A percentile compares a stretch with the other conserved stretches of the same genome.
Conservation (phyloP, 73 alveolate genomes). For the Stentor coeruleus region DNA sequence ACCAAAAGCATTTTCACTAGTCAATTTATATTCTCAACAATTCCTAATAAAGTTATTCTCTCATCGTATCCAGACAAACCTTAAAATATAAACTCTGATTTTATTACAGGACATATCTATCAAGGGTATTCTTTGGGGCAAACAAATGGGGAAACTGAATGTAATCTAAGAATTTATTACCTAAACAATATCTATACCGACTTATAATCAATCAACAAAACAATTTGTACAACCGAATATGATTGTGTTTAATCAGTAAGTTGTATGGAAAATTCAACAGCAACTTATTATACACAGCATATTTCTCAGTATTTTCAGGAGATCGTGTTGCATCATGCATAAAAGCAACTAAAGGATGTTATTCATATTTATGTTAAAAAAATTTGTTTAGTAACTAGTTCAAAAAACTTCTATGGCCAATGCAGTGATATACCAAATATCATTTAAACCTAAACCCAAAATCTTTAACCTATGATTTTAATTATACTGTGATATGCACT, state of each 20-base stretch:
- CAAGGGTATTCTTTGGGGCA: not conserved
- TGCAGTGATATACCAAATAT: not conserved
- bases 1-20: not conserved
- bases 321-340: not conserved
- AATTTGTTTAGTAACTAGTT: not conserved
- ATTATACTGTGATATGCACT: not conserved
- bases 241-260: not conserved
- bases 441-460: not conserved
- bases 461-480: not conserved
- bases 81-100: not conserved
- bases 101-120: not conserved
- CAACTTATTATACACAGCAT: not conserved
- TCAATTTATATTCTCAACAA: conserved; percentile 2
- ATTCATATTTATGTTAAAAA: not conserved
- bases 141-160: not conserved
- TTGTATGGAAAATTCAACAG: not conserved
- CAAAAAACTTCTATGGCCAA: not conserved
- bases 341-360: not conserved
- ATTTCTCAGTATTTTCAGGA: not conserved
- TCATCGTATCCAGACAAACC: conserved; percentile 19
- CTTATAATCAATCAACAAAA: not conserved
- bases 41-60: not conserved
- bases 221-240: not conserved
- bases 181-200: not conserved
- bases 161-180: not conserved